Evolutionary conservation across 169 alveolate genomes (phyloP), one percentile per base, ranked within the genome.

Genomic region (Babesia ovis): DNA sequence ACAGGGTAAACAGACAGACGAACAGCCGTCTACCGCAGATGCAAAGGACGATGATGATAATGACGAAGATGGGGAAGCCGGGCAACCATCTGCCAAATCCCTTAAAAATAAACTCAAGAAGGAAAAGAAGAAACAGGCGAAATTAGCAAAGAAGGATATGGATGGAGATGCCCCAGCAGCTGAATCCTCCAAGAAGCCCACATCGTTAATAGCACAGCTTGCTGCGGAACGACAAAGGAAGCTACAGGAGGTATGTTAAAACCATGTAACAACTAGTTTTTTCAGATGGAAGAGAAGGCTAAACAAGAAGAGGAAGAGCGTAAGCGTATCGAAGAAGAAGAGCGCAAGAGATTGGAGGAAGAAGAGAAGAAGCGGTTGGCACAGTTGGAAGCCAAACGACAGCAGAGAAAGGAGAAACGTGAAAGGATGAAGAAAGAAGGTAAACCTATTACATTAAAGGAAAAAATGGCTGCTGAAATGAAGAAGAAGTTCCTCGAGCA

Each of bases 391-490:
- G 90, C 72, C 64, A 83, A 83, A 77, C 77, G 91, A 41, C 81
- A 84, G 55, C 94, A 86, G 45, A 64, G 92, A 53, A 86, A 87
- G 79, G 95, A 91, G 56, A 89, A 88, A 56, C 79, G 91, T 45
- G 94, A 90, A 55, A 91, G 91, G 34, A 66, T 72, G 61, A 91
- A 89, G 84, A 85, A 83, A 50, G 94, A 91, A n/a, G 95, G 95
- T 8, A 91, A 91, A 64, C 90, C 86, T 43, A 35, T 90, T 22
- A 84, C 94, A 39, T 84, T 92, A 9, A 91, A 90, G 73, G 95
- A 91, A 6, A 90, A 85, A 37, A 84, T 77, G 68, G 93, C 86
- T 31, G 89, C 85, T 29, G 90, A 84, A 57, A 90, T 70, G 72
- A 91, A 84, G 75, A 89, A 87, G 54, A 79, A 82, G 54, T 91